Percentiles rank a stretch among this genome's conserved stretches.
phyloP scores from a whole-genome alignment of 805 yeast species.

The Lachancea meyersii region DNA sequence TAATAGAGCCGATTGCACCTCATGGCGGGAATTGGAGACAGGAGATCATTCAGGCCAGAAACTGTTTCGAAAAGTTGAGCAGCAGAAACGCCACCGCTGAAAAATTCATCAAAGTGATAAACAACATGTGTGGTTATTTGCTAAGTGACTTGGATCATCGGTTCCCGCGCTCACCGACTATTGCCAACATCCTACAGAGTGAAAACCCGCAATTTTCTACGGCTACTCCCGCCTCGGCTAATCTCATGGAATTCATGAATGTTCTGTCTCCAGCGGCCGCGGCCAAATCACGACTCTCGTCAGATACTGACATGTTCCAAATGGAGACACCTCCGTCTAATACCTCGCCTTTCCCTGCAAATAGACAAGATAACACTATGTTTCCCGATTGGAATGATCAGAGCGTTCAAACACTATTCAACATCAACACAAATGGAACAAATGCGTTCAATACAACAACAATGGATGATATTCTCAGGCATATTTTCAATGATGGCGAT shows the following conservation, averaged over 20 bases:
- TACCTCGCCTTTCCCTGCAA: neutral
- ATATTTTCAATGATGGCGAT: conserved; percentile 24
- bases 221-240: conserved; percentile 7
- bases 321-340: neutral
- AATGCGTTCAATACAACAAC: conserved; percentile 26
- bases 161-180: neutral
- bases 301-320: neutral
- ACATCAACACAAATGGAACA: conserved; percentile 13
- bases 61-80: neutral
- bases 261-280: conserved; percentile 9
- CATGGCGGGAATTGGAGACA: conserved; percentile 21
- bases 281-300: neutral
- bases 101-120: conserved; percentile 4
- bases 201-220: neutral
- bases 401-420: conserved; percentile 8
- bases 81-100: conserved; percentile 6
- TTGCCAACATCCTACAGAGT: neutral
- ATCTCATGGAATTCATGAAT: conserved; percentile 21
- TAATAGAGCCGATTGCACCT: conserved; percentile 39
- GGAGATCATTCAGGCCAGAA: neutral
- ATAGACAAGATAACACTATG: neutral
- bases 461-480: conserved; percentile 30
- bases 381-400: conserved; percentile 9
- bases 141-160: neutral
- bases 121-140: conserved; percentile 4